A percentile compares a stretch with the other conserved stretches of the same genome.
These are phyloP conservation scores for Phytophthora europaea DNA, from an alignment of 352 stramenopile genomes.

Conservation along the genomic window DNA sequence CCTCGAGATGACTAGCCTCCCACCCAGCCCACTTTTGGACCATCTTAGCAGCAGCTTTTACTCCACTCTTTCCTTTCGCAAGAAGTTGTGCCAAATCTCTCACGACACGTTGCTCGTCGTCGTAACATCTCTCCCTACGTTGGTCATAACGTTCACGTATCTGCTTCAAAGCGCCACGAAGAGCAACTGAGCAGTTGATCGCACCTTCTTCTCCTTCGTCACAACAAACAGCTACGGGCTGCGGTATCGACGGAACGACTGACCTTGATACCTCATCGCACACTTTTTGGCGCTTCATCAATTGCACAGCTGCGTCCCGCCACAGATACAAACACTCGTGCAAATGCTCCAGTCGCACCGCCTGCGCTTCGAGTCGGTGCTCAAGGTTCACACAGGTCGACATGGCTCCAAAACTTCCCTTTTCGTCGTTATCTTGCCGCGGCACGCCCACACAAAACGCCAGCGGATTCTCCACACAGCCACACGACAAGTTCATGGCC, in stretches of 20 bases:
- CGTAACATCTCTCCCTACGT: no score
- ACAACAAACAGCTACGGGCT: not conserved
- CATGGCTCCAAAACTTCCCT: not conserved
- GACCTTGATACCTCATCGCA: not conserved
- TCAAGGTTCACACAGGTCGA: conserved; percentile 38
- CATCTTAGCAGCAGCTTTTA: conserved; percentile 37
- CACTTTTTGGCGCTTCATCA: conserved; percentile 25
- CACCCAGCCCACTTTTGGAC: conserved; percentile 42
- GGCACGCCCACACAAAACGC: conserved; percentile 19
- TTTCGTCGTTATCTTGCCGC: not conserved
- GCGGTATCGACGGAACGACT: conserved; percentile 1
- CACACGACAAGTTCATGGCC: conserved; percentile 30
- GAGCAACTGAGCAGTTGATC: conserved; percentile 11
- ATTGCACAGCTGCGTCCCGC: conserved; percentile 32
- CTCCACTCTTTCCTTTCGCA: conserved; percentile 12
- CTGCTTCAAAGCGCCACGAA: conserved; percentile 31
- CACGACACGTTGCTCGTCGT: not conserved
- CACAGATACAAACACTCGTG: conserved; percentile 36
- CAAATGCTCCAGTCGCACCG: conserved; percentile 30
- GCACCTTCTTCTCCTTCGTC: not conserved
- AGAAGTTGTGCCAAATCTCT: conserved; percentile 19
- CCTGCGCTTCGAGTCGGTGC: conserved; percentile 37
- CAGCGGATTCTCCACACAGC: conserved; percentile 32
- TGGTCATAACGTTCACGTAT: conserved; percentile 14
- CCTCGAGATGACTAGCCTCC: conserved; percentile 37